phyloP scores from a whole-genome alignment of 192 early-diverging fungal species.

The Coemansia sp. region DNA sequence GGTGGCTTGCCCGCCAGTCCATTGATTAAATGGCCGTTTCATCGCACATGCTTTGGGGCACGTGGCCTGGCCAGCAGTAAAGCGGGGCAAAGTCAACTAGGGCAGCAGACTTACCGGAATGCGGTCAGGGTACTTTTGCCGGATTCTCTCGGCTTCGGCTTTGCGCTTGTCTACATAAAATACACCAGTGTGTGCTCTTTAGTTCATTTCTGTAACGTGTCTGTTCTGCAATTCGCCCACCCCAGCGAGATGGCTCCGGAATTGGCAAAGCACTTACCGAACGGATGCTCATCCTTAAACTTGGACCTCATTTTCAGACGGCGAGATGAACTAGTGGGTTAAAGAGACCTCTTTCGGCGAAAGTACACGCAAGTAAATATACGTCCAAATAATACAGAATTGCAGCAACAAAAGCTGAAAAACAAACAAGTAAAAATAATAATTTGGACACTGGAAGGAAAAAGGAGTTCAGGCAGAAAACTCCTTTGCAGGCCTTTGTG shows the following conservation, averaged over 20 bases:
- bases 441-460: conserved; percentile 5
- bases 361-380: neutral
- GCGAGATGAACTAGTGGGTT: neutral
- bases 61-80: neutral
- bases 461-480: neutral
- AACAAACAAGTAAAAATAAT: neutral
- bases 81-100: neutral
- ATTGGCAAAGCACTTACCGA: conserved; percentile 62
- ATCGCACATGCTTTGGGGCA: neutral
- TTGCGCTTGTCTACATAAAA: conserved; percentile 83
- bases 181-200: neutral
- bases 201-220: neutral
- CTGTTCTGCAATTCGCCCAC: neutral
- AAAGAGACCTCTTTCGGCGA: neutral
- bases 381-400: neutral
- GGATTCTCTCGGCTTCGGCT: conserved; percentile 92
- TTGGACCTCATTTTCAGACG: conserved; percentile 68
- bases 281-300: conserved; percentile 96
- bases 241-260: neutral
- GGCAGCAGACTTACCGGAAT: conserved; percentile 63
- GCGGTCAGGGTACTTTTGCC: conserved; percentile 92
- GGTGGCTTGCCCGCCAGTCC: neutral
- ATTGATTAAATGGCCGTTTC: neutral
- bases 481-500: neutral
- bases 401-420: conserved; percentile 5